These are phyloP conservation scores for Drosera capensis DNA, from an alignment of 148 eudicot genomes.

Conservation along the genomic window DNA sequence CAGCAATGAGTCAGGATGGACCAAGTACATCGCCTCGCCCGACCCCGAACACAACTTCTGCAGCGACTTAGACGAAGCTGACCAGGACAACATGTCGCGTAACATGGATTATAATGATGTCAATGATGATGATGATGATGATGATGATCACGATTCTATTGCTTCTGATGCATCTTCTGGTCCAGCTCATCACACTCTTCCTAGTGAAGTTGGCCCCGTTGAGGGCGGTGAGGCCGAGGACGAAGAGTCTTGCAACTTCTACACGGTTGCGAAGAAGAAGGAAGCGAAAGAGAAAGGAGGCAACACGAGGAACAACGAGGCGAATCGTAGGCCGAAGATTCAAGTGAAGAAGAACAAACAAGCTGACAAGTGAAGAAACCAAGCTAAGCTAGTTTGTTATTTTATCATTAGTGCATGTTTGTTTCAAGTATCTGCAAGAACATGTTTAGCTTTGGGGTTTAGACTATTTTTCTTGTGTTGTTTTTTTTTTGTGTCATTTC, in stretches of 20 bases:
- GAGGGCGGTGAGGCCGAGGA: background rate
- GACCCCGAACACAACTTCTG: slow-evolving; percentile 5
- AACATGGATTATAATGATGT: background rate
- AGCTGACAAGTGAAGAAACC: too few species aligned
- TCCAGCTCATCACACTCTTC: slow-evolving; percentile 1
- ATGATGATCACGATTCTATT: slow-evolving; percentile 4
- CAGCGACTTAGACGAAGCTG: slow-evolving; percentile 1
- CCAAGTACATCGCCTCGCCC: slow-evolving; percentile 8
- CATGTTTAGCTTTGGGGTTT: too few species aligned
- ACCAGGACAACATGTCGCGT: background rate
- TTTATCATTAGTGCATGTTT: too few species aligned
- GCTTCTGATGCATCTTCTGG: slow-evolving; percentile 14
- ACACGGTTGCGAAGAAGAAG: background rate
- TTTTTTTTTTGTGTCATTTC: too few species aligned
- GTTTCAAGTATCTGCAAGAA: too few species aligned
- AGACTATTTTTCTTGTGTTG: too few species aligned
- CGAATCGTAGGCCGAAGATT: too few species aligned
- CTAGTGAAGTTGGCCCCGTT: background rate
- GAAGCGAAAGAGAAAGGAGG: background rate
- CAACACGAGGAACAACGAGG: too few species aligned
- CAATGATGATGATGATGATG: background rate
- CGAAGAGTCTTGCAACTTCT: background rate
- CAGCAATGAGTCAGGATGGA: slow-evolving; percentile 14
- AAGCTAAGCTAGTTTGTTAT: too few species aligned
- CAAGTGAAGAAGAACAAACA: too few species aligned